phyloP scores from a whole-genome alignment of 2,329 filamentous ascomycete genomes.

The Pyrenochaeta sp. region DNA sequence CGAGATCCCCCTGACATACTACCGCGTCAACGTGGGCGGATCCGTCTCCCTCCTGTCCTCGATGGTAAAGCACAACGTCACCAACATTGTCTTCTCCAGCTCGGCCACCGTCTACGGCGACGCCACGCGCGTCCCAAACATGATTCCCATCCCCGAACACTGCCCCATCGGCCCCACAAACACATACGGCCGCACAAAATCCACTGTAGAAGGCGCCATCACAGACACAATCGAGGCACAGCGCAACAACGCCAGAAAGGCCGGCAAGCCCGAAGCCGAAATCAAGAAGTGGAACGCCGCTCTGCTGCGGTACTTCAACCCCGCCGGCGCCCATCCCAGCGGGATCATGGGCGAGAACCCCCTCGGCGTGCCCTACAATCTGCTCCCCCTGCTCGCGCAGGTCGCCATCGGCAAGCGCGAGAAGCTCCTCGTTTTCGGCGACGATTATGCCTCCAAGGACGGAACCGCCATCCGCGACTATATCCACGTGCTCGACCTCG shows the following conservation, averaged over 20 bases:
- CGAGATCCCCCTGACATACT: conserved; percentile 96
- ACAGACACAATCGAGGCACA: conserved; percentile 89
- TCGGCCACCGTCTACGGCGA: conserved; percentile 98
- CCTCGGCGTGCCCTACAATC: conserved; percentile 92
- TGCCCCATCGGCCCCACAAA: conserved; percentile 97
- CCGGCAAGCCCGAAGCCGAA: conserved; percentile 66
- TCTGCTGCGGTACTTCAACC: conserved; percentile 96
- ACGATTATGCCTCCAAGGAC: conserved; percentile 90
- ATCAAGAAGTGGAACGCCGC: conserved; percentile 88
- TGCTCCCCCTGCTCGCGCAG: conserved; percentile 91
- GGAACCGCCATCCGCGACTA: conserved; percentile 97
- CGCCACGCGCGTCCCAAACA: conserved; percentile 92
- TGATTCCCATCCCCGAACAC: conserved; percentile 98
- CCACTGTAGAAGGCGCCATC: conserved; percentile 89
- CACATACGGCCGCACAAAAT: conserved; percentile 96
- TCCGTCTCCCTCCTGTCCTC: conserved; percentile 84
- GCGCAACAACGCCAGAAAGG: conserved; percentile 82
- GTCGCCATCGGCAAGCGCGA: conserved; percentile 94
- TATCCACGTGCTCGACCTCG: conserved; percentile 93
- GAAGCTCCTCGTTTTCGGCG: conserved; percentile 92
- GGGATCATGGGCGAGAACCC: conserved; percentile 99
- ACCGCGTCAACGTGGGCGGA: conserved; percentile 94
- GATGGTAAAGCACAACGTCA: conserved; percentile 89
- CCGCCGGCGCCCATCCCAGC: conserved; percentile 89
- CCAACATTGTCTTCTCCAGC: conserved; percentile 98